Conservation (phyloP, 495 filamentous ascomycete genomes). For the Aspergillus haitiensis region DNA sequence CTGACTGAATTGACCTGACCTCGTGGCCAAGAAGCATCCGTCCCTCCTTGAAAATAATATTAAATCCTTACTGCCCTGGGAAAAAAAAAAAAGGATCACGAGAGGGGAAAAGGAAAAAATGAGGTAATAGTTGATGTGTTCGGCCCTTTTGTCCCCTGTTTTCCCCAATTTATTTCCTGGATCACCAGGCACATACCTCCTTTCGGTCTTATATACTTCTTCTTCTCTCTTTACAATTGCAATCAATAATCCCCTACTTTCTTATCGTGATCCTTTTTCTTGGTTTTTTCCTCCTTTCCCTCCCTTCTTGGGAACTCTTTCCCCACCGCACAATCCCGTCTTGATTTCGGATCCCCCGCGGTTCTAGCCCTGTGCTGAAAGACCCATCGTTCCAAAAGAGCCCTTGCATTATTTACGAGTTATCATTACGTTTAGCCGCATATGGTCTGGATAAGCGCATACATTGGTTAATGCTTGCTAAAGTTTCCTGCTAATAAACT, state of each 20-base stretch:
- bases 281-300: not conserved
- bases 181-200: no score
- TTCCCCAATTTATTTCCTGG: no score
- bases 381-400: not conserved
- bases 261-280: not conserved
- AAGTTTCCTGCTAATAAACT: not conserved
- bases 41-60: not conserved
- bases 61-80: not conserved
- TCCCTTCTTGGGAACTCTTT: not conserved
- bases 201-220: not conserved
- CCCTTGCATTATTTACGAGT: constrained; percentile 6
- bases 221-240: not conserved
- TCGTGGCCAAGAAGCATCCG: constrained; percentile 11
- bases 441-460: constrained; percentile 2
- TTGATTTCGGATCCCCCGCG: constrained; percentile 4
- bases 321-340: not conserved
- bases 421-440: constrained; percentile 7
- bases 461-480: not conserved
- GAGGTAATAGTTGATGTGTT: not conserved
- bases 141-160: no score
- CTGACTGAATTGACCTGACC: not conserved
- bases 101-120: not conserved
- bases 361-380: not conserved
- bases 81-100: not conserved
- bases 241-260: not conserved